A percentile compares a stretch with the other conserved stretches of the same genome.
Evolutionary conservation across 129 eudicot species (phyloP).

Genomic region (Solidago caesia): DNA sequence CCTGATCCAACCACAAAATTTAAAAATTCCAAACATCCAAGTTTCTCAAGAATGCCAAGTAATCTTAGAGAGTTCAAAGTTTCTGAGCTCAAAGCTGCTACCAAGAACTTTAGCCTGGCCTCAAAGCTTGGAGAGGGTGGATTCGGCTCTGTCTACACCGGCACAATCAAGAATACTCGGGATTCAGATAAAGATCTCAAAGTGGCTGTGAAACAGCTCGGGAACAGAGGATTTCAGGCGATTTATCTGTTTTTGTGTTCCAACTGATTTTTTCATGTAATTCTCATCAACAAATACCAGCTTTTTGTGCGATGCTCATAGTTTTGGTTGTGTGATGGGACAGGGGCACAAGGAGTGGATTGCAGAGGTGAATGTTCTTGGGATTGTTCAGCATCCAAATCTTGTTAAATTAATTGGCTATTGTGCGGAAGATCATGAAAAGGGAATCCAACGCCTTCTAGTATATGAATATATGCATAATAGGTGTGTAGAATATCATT

Average conservation of each 20-base stretch:
- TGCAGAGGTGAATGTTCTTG: slow-evolving; percentile 88
- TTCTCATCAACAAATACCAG: too few species aligned
- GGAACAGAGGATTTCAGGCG: slow-evolving; percentile 91
- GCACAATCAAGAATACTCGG: slow-evolving; percentile 50
- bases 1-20: slow-evolving; percentile 61
- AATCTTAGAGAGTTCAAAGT: slow-evolving; percentile 67
- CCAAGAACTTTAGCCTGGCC: slow-evolving; percentile 66
- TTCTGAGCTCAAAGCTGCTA: slow-evolving; percentile 67
- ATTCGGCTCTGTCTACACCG: slow-evolving; percentile 79
- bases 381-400: slow-evolving; percentile 76
- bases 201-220: slow-evolving; percentile 87
- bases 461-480: slow-evolving; percentile 83
- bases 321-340: not conserved
- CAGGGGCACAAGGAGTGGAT: slow-evolving; percentile 98
- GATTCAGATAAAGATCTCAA: slow-evolving; percentile 46
- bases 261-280: not conserved
- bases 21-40: slow-evolving; percentile 40
- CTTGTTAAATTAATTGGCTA: slow-evolving; percentile 82
- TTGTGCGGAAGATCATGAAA: slow-evolving; percentile 89
- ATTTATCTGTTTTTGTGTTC: not conserved
- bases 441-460: slow-evolving; percentile 84
- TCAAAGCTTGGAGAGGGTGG: slow-evolving; percentile 97
- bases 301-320: not conserved
- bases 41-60: slow-evolving; percentile 58
- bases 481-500: slow-evolving; percentile 71